Evolutionary conservation across 2,329 filamentous ascomycete species (phyloP), one percentile per base, ranked within the genome.

Genomic region (Trichophaea hybrida): DNA sequence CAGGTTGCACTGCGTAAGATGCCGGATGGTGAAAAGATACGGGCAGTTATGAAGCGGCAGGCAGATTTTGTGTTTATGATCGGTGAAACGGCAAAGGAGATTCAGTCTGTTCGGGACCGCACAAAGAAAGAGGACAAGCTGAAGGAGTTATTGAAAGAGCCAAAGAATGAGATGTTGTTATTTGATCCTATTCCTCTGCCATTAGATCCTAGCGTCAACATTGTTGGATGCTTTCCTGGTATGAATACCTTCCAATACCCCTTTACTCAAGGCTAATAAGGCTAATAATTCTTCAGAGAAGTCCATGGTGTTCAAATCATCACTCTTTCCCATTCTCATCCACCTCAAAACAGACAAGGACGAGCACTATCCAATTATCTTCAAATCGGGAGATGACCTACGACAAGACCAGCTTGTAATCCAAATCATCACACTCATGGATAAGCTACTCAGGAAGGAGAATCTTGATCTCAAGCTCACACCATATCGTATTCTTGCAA

Each of bases 371-470:
- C 85, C 91, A 7, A 86, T 98, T 64, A 85, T 97, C 57, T 98
- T 98, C 80, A 98, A 98, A 73, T 89, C 89, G 1, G 93, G 93
- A 38, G 93, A 98, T 70, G 93, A 98, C 70, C 77, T 98, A 55
- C 86, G 93, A 12, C 93, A 98, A 73, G 93, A 98, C 70, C 93
- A 98, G 70, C 80, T 98, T 1, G 91, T 98, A 38, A 94, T 98
- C 58, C 93, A 88, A 69, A 97, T 97, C 69, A 96, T 98, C 71
- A 94, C 88, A 0, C 79, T 98, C 13, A 98, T 98, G 93, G 93
- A 98, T 69, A 87, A 91, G 60, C 80, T 98, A 1, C 78, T 98
- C 4, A 87, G 88, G 61, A 96, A 97, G 70, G 93, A 98, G 70
- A 97, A 98, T 63, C 77, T 98, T 7, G 93, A 98, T 70, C 78